Evolutionary conservation across 2,329 filamentous ascomycete species (phyloP).

Genomic region (Xylariaceae sp.): DNA sequence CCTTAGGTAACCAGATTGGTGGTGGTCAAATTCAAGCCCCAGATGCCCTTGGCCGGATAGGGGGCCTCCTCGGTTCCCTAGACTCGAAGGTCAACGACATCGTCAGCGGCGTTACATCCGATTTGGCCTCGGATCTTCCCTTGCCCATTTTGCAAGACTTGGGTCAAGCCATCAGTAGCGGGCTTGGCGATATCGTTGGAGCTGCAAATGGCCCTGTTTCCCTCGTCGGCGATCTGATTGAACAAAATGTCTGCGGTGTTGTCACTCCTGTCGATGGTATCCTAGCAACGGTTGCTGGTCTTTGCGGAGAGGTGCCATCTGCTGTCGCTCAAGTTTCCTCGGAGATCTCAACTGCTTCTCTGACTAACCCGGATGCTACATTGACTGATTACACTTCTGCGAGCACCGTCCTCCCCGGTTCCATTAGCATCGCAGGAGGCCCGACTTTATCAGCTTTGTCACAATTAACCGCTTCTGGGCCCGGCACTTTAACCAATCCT

Average conservation of each 20-base stretch:
- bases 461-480: not conserved
- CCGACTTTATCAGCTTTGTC: not conserved
- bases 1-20: constrained; percentile 21
- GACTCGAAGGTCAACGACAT: constrained; percentile 23
- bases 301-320: constrained; percentile 27
- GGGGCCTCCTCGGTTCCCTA: constrained; percentile 22
- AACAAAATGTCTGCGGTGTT: constrained; percentile 26
- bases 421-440: not conserved
- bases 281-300: constrained; percentile 24
- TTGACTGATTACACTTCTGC: constrained; percentile 12
- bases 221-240: constrained; percentile 22
- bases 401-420: not conserved
- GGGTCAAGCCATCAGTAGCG: constrained; percentile 17
- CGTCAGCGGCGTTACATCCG: constrained; percentile 15
- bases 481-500: constrained; percentile 4
- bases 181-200: constrained; percentile 23
- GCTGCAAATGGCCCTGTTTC: constrained; percentile 22
- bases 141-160: constrained; percentile 18
- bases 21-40: constrained; percentile 18
- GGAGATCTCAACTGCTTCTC: constrained; percentile 8
- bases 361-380: constrained; percentile 11
- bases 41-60: constrained; percentile 21
- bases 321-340: constrained; percentile 16
- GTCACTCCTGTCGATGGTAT: constrained; percentile 26
- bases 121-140: constrained; percentile 19